Base-by-base conservation (phyloP, 495 filamentous ascomycete genomes). In the Pyrenula massariospora region DNA sequence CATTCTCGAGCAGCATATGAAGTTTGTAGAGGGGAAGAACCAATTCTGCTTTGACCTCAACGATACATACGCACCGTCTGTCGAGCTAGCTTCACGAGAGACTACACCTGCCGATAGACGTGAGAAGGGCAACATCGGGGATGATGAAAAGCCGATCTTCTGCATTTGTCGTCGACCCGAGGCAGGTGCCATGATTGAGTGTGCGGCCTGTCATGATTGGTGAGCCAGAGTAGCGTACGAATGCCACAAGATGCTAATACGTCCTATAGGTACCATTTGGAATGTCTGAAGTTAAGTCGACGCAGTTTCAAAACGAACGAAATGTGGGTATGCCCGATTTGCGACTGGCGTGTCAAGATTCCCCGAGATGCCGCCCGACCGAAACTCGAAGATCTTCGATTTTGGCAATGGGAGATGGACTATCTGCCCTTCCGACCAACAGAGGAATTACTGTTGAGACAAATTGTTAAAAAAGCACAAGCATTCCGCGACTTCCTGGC, bases 171-270 rank as follows among this genome's bases (percentile, higher is more conserved):
- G 93, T 56, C 85, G 84, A 57, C 83, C 86, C n/a, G 93, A 99
- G 68, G 89, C 92, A 36, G 93, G 93, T 21, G 92, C 96, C 86
- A 99, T 99, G 93, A 96, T 99, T 60, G 93, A 99, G 66, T 99
- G 93, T 70, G 93, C 95, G 68, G 74, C 95, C 42, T 99, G 93
- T 69, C 91, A 95, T 61, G 93, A 99, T 72, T 99, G 93, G 93
- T 91, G 70, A 70, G 84, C 73, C 36, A 53, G 22, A 12, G 11
- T 51, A 25, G n/a, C n/a, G 47, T 12, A 24, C 36, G 24, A 1
- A n/a, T n/a, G n/a, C n/a, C n/a, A n/a, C n/a, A 48, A 24, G 42
- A 42, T 25, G 53, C 50, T 57, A 58, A 65, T 57, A 68, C 55
- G n/a, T n/a, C n/a, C 2, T 24, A 21, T 58, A 90, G 87, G 87